Percentiles rank a stretch among this genome's conserved stretches.
phyloP scores from a whole-genome alignment of 208 protist species.

The Zelonia costaricensis region DNA sequence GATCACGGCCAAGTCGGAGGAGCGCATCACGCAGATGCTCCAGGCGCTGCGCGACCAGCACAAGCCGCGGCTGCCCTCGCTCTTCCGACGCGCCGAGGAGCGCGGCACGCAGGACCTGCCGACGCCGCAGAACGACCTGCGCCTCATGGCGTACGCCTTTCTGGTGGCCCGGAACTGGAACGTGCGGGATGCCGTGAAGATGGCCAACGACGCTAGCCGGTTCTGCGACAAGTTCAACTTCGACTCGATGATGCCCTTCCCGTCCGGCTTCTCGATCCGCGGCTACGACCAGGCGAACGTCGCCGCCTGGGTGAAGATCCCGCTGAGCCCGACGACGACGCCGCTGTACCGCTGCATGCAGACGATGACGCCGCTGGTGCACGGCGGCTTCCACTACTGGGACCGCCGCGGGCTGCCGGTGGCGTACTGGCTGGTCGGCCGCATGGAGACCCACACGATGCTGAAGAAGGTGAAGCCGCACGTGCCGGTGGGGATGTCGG shows the following conservation, averaged over 20 bases:
- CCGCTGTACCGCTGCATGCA: slow-evolving; percentile 38
- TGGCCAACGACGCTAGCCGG: slow-evolving; percentile 34
- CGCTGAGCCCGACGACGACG: background rate
- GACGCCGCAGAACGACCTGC: slow-evolving; percentile 43
- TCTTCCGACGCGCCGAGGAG: slow-evolving; percentile 24
- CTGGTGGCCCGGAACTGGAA: slow-evolving; percentile 60
- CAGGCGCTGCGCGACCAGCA: slow-evolving; percentile 23
- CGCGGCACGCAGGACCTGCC: slow-evolving; percentile 18
- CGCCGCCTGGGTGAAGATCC: slow-evolving; percentile 3
- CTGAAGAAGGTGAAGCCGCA: slow-evolving; percentile 40
- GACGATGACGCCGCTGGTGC: slow-evolving; percentile 30
- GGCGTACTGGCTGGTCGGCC: slow-evolving; percentile 39
- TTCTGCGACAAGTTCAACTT: slow-evolving; percentile 39
- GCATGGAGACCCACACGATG: slow-evolving; percentile 33
- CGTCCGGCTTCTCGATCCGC: slow-evolving; percentile 48
- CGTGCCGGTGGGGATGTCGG: slow-evolving; percentile 32
- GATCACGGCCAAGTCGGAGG: slow-evolving; percentile 50
- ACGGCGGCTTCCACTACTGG: slow-evolving; percentile 54
- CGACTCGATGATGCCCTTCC: slow-evolving; percentile 37
- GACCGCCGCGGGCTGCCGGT: slow-evolving; percentile 58
- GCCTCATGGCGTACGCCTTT: slow-evolving; percentile 57
- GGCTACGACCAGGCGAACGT: slow-evolving; percentile 53
- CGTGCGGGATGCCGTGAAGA: slow-evolving; percentile 59
- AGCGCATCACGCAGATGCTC: slow-evolving; percentile 57
- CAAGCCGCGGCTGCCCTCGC: slow-evolving; percentile 15